Conservation (phyloP, 1,284 basidiomycete genomes). For the Pulveroboletus sp. region DNA sequence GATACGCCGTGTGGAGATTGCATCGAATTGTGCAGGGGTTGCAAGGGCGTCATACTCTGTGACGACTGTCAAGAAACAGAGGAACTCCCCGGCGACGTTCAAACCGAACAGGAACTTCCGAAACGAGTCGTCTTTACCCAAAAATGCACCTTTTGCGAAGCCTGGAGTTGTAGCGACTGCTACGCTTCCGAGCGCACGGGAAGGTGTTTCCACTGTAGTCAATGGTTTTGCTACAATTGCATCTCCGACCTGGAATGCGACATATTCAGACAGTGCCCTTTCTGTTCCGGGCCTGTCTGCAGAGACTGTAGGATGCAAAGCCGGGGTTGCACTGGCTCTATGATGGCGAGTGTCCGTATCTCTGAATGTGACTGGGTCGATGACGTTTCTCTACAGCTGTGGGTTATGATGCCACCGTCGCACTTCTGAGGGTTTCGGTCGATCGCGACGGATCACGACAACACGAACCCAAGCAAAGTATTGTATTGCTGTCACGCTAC, state of each 20-base stretch:
- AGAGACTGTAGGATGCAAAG: not conserved
- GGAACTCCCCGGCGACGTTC: not conserved
- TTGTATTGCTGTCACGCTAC: not conserved
- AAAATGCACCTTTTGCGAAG: not conserved
- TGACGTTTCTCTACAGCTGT: not conserved
- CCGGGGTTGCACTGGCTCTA: not conserved
- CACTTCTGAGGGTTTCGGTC: not conserved
- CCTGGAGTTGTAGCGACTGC: constrained; percentile 15
- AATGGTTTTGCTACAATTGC: constrained; percentile 15
- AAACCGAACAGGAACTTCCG: not conserved
- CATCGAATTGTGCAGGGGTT: constrained; percentile 9
- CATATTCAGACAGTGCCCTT: not conserved
- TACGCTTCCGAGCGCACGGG: not conserved
- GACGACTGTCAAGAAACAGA: constrained; percentile 19
- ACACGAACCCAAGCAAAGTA: not conserved
- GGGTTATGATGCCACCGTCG: not conserved
- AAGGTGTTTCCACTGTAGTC: constrained; percentile 5
- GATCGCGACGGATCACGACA: not conserved
- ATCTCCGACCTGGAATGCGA: not conserved
- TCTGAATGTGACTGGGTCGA: not conserved
- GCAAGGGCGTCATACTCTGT: constrained; percentile 11
- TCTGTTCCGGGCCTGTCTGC: constrained; percentile 8
- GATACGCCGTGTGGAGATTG: not conserved
- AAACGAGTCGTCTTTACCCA: not conserved
- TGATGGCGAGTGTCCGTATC: constrained; percentile 1